phyloP scores from a whole-genome alignment of 2,329 filamentous ascomycete species.

The Rugonectria rugulosa region DNA sequence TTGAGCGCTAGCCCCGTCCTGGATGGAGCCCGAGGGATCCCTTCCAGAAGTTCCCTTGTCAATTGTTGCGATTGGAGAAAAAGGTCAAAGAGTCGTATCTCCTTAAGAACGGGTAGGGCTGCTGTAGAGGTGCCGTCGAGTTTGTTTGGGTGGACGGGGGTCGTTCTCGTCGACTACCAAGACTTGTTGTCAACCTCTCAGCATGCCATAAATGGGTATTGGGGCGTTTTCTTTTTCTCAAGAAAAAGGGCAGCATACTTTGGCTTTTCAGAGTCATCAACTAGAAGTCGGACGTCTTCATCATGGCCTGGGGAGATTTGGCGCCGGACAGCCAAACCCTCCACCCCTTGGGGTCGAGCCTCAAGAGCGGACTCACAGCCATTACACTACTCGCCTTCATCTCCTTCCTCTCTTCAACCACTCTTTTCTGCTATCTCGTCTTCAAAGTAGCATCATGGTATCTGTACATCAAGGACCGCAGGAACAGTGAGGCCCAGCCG shows the following conservation, averaged over 20 bases:
- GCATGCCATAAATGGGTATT: not conserved
- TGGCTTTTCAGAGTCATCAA: too few relatives aligned
- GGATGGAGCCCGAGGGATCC: not conserved
- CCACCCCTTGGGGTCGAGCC: constrained; percentile 26
- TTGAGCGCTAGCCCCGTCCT: not conserved
- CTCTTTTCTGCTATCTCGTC: constrained; percentile 42
- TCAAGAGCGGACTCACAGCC: constrained; percentile 40
- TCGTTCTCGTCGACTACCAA: not conserved
- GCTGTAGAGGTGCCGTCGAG: not conserved
- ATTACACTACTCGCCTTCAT: constrained; percentile 42
- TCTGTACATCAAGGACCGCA: constrained; percentile 29
- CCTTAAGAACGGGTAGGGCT: not conserved
- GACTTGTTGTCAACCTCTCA: not conserved
- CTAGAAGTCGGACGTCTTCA: not conserved
- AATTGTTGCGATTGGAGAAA: not conserved
- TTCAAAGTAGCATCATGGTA: constrained; percentile 44
- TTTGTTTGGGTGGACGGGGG: not conserved
- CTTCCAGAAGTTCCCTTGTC: not conserved
- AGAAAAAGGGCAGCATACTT: too few relatives aligned
- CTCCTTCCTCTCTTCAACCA: constrained; percentile 41
- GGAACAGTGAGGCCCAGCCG: constrained; percentile 7
- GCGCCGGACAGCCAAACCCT: constrained; percentile 35
- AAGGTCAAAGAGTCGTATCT: not conserved
- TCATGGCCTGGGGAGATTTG: constrained; percentile 37
- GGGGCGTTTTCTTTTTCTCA: too few relatives aligned